Evolutionary conservation across 2,329 filamentous ascomycete genomes (phyloP), one percentile per base, ranked within the genome.

Genomic region (Macrophomina tecta): DNA sequence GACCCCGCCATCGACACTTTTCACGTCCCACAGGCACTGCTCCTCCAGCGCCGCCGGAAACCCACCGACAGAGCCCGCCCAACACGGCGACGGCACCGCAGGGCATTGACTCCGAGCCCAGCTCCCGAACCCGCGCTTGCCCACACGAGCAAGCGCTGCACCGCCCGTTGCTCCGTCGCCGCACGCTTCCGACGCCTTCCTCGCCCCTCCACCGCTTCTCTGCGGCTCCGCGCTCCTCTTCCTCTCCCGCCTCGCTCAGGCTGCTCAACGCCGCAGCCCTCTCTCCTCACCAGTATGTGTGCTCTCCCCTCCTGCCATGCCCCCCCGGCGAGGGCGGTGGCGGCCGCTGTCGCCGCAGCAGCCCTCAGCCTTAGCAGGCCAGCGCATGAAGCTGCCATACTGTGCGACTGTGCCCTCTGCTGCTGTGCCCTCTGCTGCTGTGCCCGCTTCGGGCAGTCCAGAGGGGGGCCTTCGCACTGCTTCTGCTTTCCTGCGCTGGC

Each of bases 201-300:
- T 64, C 40, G 40, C 32, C 8, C 34, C 46, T 55, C 65, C 74
- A 72, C 75, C 73, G 73, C 72, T 72, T 70, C 73, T 72, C 72
- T 69, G 69, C 71, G 67, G 68, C 68, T 51, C 68, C 53, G 64
- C 70, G 61, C 68, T 68, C 67, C 69, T 65, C 69, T 67, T 23
- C 68, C 68, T 70, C 69, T 68, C 53, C 40, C 49, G 40, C 23
- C 18, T 61, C 51, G 49, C 64, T 48, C 30, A 51, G 38, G 23
- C 45, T 14, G 40, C 34, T 53, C 42, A 18, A 23, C 58, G 16
- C 34, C 30, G 32, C 61, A 48, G 40, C 40, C 34, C 42, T 11
- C 30, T 11, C 30, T 52, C 14, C 45, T 53, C 36, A 38, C 60
- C 38, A 28, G 63, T 65, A 66, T 32, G 48, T 38, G 30, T 53